Evolutionary conservation across 768 basidiomycete genomes (phyloP), one percentile per base, ranked within the genome.

Genomic region (Panus rudis): DNA sequence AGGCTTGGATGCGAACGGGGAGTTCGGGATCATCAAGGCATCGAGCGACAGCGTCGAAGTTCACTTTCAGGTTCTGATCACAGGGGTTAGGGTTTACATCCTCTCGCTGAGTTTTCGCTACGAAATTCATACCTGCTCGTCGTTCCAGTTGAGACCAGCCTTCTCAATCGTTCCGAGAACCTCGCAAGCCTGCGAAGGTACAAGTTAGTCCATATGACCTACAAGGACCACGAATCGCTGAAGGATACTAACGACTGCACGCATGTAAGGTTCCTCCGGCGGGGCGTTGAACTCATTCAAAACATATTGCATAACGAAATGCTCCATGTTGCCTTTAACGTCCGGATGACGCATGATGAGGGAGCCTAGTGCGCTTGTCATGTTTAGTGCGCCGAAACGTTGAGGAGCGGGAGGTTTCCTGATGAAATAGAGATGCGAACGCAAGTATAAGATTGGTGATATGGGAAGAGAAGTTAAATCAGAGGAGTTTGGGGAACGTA

Each of bases 261-360:
- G 75, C 61, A 93, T 69, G 58, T 84, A 91, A 0, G 82, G 78
- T 48, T 90, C 78, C 16, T 7, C n/a, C n/a, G n/a, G n/a, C 4
- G 67, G 56, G 26, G 72, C 72, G 11, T 69, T 60, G 52, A 92
- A 84, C 58, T 81, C 82, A 8, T 84, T 84, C 37, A 83, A 71
- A 25, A 93, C 84, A 48, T 84, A 78, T 51, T 76, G 75, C 25
- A 82, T 45, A 52, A 90, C 65, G 61, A 93, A 90, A 20, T 76
- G 70, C 60, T 91, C 87, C 75, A 93, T 82, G 48, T 73, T 78
- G 42, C 66, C 66, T 53, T 78, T 82, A 47, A 91, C 83, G 25
- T 86, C 80, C 7, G 88, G 86, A 57, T 91, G 88, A 41, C 78
- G 78, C 79, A 91, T 84, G 52, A 92, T 84, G 66, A 84, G 81